A percentile compares a stretch with the other conserved stretches of the same genome.
These are phyloP conservation scores for Botrytis elliptica DNA, from an alignment of 2,329 filamentous ascomycete genomes.

Conservation along the genomic window DNA sequence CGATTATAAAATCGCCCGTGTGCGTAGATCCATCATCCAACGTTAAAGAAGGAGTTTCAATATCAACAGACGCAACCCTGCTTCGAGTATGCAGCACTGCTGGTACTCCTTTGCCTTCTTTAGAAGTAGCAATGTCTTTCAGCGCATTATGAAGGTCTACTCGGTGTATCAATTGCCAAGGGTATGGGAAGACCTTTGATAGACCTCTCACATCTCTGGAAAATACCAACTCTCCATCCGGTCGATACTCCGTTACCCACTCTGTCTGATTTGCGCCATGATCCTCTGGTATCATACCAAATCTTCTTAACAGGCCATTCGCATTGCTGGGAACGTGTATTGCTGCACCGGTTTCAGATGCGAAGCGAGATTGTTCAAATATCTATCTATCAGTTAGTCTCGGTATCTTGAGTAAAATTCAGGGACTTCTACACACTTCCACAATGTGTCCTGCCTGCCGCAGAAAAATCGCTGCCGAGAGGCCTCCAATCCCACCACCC, in stretches of 20 bases:
- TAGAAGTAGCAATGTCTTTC: conserved; percentile 45
- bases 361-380: conserved; percentile 56
- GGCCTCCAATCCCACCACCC: conserved; percentile 51
- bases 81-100: conserved; percentile 45
- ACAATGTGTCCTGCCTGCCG: conserved; percentile 26
- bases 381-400: conserved; percentile 40
- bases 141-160: conserved; percentile 53
- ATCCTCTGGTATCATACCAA: conserved; percentile 45
- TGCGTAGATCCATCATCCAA: conserved; percentile 47
- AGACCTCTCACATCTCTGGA: neutral
- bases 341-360: conserved; percentile 58
- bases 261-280: conserved; percentile 37
- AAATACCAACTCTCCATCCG: conserved; percentile 10
- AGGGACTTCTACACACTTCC: conserved; percentile 12
- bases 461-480: conserved; percentile 50
- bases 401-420: too few relatives aligned
- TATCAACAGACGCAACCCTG: conserved; percentile 47
- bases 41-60: conserved; percentile 43
- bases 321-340: conserved; percentile 63
- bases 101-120: conserved; percentile 40
- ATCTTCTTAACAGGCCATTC: conserved; percentile 53
- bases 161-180: conserved; percentile 54
- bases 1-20: conserved; percentile 51
- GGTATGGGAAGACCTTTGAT: conserved; percentile 9
- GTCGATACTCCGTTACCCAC: conserved; percentile 21